These are phyloP conservation scores for Aspergillus neoniger DNA, from an alignment of 2,329 filamentous ascomycete species.

Conservation along the genomic window DNA sequence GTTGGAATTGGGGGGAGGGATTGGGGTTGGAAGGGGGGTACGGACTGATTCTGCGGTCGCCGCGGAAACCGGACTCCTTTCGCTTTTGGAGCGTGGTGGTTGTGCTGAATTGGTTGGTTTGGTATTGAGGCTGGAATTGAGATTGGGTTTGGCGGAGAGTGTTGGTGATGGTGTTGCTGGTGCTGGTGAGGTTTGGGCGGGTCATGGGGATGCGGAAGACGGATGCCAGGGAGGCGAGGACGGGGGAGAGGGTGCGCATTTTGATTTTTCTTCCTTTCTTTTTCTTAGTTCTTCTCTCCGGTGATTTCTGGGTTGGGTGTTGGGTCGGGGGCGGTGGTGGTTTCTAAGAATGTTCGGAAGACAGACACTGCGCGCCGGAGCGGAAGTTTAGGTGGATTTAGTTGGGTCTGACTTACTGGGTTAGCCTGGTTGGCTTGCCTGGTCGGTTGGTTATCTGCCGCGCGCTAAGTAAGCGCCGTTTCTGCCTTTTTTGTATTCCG, in stretches of 20 bases:
- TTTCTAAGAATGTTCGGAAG: neutral
- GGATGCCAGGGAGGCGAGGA: slow-evolving; percentile 48
- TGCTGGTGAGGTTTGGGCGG: slow-evolving; percentile 25
- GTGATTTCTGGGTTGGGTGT: slow-evolving; percentile 14
- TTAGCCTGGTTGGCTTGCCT: neutral
- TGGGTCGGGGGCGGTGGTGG: slow-evolving; percentile 22
- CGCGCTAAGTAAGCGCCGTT: slow-evolving; percentile 15
- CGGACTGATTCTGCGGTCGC: slow-evolving; percentile 50
- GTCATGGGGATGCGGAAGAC: slow-evolving; percentile 48
- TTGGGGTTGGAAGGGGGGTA: slow-evolving; percentile 12
- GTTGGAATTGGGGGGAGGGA: slow-evolving; percentile 24
- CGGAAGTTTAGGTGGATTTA: slow-evolving; percentile 13
- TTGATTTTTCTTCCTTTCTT: neutral
- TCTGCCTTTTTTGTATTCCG: neutral
- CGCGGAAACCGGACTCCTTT: slow-evolving; percentile 32
- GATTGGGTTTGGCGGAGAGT: neutral
- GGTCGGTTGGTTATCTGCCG: slow-evolving; percentile 12
- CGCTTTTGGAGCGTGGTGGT: slow-evolving; percentile 35
- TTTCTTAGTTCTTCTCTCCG: no score
- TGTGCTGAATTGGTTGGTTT: slow-evolving; percentile 28
- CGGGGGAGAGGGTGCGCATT: slow-evolving; percentile 42
- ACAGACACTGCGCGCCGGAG: neutral
- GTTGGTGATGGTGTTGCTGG: slow-evolving; percentile 21
- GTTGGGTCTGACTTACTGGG: no score
- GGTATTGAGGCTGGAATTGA: no score